Conservation (phyloP, 768 basidiomycete species). For the Termitomyces sp. region DNA sequence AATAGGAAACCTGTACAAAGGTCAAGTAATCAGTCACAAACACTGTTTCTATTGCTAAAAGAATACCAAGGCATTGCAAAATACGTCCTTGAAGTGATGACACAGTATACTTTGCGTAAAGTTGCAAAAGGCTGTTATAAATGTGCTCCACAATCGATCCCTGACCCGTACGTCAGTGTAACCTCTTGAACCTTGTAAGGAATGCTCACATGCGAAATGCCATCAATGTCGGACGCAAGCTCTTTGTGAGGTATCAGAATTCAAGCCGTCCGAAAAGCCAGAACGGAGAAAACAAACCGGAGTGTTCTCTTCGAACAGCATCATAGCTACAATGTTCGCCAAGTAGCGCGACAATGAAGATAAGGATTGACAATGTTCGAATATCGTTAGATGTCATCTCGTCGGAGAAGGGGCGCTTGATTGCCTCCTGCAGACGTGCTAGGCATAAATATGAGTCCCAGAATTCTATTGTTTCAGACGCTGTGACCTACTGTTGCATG, state of each 20-base stretch:
- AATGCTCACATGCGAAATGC: constrained; percentile 46
- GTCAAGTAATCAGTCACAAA: background rate
- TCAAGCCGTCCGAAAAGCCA: background rate
- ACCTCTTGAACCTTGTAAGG: background rate
- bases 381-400: constrained; percentile 44
- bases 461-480: background rate
- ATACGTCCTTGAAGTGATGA: constrained; percentile 61
- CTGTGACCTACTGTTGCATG: constrained; percentile 65
- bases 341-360: constrained; percentile 81
- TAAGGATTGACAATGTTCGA: constrained; percentile 60
- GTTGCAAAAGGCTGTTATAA: constrained; percentile 62
- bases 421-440: constrained; percentile 62
- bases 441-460: background rate
- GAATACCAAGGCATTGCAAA: constrained; percentile 80
- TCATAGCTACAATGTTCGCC: constrained; percentile 92
- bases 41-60: background rate
- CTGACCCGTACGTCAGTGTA: constrained; percentile 25
- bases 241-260: constrained; percentile 26
- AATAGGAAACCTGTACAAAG: constrained; percentile 73
- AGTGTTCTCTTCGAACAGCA: constrained; percentile 53
- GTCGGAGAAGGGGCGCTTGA: constrained; percentile 37
- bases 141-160: constrained; percentile 79
- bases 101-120: constrained; percentile 67
- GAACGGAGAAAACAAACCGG: constrained; percentile 37
- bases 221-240: constrained; percentile 51